Percentiles rank a stretch among this genome's conserved stretches.
phyloP scores from a whole-genome alignment of 140 eudicot species.

The Anethum foeniculum region DNA sequence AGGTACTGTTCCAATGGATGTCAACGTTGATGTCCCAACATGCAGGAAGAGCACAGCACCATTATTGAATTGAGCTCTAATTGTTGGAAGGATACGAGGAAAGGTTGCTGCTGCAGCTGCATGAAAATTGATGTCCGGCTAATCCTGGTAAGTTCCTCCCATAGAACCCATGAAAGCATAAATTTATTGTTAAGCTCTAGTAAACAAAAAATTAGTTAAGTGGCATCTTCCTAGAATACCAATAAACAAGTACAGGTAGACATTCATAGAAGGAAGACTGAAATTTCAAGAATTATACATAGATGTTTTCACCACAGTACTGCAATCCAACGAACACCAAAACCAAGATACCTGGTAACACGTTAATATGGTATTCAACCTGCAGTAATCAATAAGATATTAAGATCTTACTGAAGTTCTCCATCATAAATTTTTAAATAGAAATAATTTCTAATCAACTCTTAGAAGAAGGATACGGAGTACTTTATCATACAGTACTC shows the following conservation, averaged over 20 bases:
- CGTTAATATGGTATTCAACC: constrained; percentile 67
- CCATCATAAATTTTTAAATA: background rate
- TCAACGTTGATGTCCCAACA: constrained; percentile 49
- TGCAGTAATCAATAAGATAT: constrained; percentile 15
- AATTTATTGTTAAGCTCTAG: background rate
- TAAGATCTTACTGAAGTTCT: background rate
- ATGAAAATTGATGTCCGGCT: constrained; percentile 2
- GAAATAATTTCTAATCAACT: too few relatives aligned
- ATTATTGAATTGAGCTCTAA: constrained; percentile 67
- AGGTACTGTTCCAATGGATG: constrained; percentile 83
- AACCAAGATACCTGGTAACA: constrained; percentile 57
- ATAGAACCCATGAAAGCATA: background rate
- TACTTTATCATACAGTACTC: constrained; percentile 74
- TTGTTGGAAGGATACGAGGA: constrained; percentile 64
- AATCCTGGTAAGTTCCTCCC: background rate
- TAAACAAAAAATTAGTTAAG: background rate
- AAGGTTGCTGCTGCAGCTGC: constrained; percentile 78
- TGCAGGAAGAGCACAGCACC: constrained; percentile 86
- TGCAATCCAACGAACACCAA: constrained; percentile 82
- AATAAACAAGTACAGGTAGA: background rate
- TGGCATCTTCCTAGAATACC: background rate
- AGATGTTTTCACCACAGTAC: constrained; percentile 46
- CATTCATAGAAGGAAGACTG: constrained; percentile 63
- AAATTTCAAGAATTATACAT: constrained; percentile 57
- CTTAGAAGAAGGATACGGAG: background rate